Evolutionary conservation across 371 early-diverging fungal species (phyloP).

Genomic region (Syncephalastrum racemosum): DNA sequence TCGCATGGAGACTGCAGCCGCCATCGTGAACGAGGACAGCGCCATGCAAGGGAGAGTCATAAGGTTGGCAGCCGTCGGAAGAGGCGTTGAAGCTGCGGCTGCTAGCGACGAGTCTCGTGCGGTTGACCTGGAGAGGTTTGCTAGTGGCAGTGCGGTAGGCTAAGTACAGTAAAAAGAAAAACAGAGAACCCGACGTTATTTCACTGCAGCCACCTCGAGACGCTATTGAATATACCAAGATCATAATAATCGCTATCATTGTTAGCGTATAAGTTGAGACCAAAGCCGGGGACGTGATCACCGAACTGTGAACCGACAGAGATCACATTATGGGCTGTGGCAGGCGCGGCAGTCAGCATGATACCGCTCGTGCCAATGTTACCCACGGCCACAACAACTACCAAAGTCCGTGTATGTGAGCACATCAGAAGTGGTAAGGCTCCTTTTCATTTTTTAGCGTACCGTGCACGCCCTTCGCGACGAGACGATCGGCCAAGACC

Average conservation of each 20-base stretch:
- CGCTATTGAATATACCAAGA: no score
- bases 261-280: conserved; percentile 11
- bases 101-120: conserved; percentile 3
- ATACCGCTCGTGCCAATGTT: conserved; percentile 69
- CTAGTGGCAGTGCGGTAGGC: conserved; percentile 28
- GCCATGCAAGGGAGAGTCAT: no score
- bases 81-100: no score
- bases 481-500: conserved; percentile 32
- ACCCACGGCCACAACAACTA: conserved; percentile 57
- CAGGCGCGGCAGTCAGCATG: conserved; percentile 57
- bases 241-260: no score
- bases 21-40: conserved; percentile 49
- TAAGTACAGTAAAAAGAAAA: background rate
- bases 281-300: conserved; percentile 23
- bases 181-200: no score
- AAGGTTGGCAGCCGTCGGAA: no score
- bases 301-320: conserved; percentile 69
- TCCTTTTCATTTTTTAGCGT: background rate
- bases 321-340: conserved; percentile 53
- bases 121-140: conserved; percentile 10
- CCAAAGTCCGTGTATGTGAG: background rate
- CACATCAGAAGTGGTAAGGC: background rate
- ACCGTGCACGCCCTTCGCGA: conserved; percentile 34
- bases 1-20: conserved; percentile 36
- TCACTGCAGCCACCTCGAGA: no score